These are phyloP conservation scores for Quercus tomentella DNA, from an alignment of 331 rosid species.

Conservation along the genomic window DNA sequence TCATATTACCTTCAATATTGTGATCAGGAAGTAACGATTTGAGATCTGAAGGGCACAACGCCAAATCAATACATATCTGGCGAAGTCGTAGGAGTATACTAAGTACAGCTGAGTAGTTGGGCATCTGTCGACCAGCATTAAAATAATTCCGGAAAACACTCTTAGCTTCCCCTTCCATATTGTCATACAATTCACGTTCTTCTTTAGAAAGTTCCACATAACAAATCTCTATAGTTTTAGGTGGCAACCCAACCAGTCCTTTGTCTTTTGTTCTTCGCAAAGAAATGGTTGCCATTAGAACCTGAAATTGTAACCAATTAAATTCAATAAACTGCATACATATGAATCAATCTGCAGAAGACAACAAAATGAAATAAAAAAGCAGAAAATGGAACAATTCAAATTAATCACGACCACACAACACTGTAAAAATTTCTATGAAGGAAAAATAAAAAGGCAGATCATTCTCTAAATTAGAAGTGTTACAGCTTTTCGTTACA, in stretches of 20 bases:
- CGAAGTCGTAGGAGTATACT: conserved; percentile 72
- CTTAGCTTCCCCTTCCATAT: conserved; percentile 45
- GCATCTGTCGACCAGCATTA: conserved; percentile 15
- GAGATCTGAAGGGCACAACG: conserved; percentile 65
- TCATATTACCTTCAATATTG: conserved; percentile 58
- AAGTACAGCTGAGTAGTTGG: conserved; percentile 51
- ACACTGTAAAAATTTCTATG: not conserved
- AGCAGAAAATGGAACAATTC: conserved; percentile 20
- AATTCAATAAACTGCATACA: conserved; percentile 16
- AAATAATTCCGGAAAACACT: conserved; percentile 21
- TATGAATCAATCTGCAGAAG: conserved; percentile 13
- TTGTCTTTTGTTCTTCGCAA: conserved; percentile 63
- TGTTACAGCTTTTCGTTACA: too few relatives aligned
- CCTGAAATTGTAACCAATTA: conserved; percentile 42
- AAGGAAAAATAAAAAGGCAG: not conserved
- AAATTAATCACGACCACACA: conserved; percentile 8
- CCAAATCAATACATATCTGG: conserved; percentile 69
- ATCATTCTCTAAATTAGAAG: not conserved
- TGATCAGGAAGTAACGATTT: conserved; percentile 35
- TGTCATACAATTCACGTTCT: conserved; percentile 71
- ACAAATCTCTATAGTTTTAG: conserved; percentile 59
- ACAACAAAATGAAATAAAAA: conserved; percentile 25
- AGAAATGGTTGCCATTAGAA: conserved; percentile 69
- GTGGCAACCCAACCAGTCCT: conserved; percentile 59
- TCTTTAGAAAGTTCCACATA: conserved; percentile 64